phyloP scores from a whole-genome alignment of 2,329 filamentous ascomycete genomes.

The Blastomyces emzantsi region DNA sequence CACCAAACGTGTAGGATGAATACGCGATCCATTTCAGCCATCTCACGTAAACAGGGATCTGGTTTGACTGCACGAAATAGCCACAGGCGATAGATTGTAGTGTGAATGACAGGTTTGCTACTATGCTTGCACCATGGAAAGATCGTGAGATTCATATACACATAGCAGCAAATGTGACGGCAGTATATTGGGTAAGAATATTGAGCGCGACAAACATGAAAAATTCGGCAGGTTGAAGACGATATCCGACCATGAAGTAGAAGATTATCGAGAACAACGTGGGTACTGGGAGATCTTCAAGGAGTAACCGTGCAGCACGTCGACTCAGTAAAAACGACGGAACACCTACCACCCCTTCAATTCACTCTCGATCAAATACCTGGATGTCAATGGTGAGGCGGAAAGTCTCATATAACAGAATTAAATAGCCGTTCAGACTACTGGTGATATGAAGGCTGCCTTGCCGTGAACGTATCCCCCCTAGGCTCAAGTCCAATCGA shows the following conservation, averaged over 20 bases:
- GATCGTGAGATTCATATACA: conserved; percentile 57
- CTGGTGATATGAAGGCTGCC: conserved; percentile 64
- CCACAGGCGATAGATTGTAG: conserved; percentile 66
- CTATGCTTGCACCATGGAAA: conserved; percentile 61
- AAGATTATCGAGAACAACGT: conserved; percentile 61
- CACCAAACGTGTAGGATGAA: conserved; percentile 56
- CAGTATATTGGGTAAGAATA: conserved; percentile 62
- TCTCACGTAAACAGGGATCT: conserved; percentile 66
- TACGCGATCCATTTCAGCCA: conserved; percentile 55
- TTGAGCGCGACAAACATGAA: conserved; percentile 63
- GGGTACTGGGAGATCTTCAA: conserved; percentile 65
- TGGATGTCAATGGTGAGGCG: conserved; percentile 65
- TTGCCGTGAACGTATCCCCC: conserved; percentile 64
- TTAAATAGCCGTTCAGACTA: conserved; percentile 65
- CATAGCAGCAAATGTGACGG: conserved; percentile 60
- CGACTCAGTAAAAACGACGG: conserved; percentile 62
- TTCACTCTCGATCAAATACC: conserved; percentile 65
- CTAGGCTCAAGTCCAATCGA: conserved; percentile 53
- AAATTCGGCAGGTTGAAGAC: conserved; percentile 54
- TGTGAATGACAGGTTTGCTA: conserved; percentile 64
- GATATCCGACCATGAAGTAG: conserved; percentile 72
- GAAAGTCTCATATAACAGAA: conserved; percentile 67
- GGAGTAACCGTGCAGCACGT: conserved; percentile 56
- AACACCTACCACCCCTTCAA: conserved; percentile 62
- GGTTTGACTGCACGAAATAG: conserved; percentile 64